phyloP scores from a whole-genome alignment of 2,329 filamentous ascomycete species.

The Keithomyces neogunnii region DNA sequence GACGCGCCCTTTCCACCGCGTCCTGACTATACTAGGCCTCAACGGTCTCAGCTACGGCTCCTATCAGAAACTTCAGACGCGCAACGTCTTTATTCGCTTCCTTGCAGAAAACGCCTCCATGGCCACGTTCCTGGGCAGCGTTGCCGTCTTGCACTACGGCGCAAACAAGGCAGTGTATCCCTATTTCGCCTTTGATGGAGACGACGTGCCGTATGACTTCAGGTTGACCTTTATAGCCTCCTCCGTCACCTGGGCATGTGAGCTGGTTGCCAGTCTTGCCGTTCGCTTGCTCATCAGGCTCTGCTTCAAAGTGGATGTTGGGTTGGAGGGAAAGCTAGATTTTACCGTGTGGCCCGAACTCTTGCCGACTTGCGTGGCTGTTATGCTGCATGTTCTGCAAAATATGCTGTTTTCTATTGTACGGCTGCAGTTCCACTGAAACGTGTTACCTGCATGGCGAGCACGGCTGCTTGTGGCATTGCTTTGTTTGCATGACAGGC shows the following conservation, averaged over 20 bases:
- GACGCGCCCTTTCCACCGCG: slow-evolving; percentile 48
- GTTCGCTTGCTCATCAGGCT: slow-evolving; percentile 49
- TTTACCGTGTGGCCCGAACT: slow-evolving; percentile 59
- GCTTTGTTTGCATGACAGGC: background rate
- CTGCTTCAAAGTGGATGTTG: slow-evolving; percentile 54
- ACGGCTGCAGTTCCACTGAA: slow-evolving; percentile 44
- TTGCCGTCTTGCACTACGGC: slow-evolving; percentile 58
- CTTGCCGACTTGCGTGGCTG: slow-evolving; percentile 55
- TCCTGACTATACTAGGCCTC: slow-evolving; percentile 43
- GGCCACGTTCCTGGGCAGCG: slow-evolving; percentile 58
- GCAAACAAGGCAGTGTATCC: slow-evolving; percentile 61
- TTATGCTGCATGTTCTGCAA: slow-evolving; percentile 60
- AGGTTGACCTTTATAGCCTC: slow-evolving; percentile 55
- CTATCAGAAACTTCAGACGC: slow-evolving; percentile 57
- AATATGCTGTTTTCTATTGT: slow-evolving; percentile 67
- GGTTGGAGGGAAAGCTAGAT: slow-evolving; percentile 55
- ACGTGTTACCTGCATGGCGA: background rate
- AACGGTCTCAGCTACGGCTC: slow-evolving; percentile 52
- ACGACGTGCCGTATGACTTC: slow-evolving; percentile 48
- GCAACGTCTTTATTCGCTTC: slow-evolving; percentile 60
- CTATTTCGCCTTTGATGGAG: slow-evolving; percentile 56
- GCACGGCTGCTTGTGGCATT: background rate
- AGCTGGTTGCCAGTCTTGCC: slow-evolving; percentile 52
- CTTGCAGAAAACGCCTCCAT: slow-evolving; percentile 61
- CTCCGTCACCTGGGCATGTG: slow-evolving; percentile 57